phyloP scores from a whole-genome alignment of 192 early-diverging fungal species.

The Backusella parvicylindrica region DNA sequence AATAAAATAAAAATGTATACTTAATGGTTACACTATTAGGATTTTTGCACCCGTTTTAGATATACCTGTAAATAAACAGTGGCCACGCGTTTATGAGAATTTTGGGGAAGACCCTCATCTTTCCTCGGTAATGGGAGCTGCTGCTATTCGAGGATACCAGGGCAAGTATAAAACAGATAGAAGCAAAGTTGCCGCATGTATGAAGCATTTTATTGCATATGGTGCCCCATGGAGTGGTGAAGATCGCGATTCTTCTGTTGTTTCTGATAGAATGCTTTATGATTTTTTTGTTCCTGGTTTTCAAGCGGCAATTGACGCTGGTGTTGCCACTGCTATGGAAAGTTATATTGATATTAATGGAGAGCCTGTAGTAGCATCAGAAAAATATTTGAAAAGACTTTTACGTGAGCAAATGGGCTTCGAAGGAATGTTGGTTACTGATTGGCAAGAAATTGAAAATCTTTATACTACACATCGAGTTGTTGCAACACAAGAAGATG shows the following conservation, averaged over 20 bases:
- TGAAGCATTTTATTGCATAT: constrained; percentile 70
- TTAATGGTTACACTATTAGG: constrained; percentile 48
- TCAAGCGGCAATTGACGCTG: constrained; percentile 54
- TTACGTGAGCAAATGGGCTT: constrained; percentile 54
- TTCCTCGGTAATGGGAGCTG: constrained; percentile 45
- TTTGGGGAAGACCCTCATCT: constrained; percentile 59
- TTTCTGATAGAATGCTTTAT: constrained; percentile 42
- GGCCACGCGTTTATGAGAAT: constrained; percentile 52
- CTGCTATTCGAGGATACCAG: constrained; percentile 56
- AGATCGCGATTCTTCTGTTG: constrained; percentile 30
- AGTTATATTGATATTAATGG: constrained; percentile 60
- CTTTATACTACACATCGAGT: constrained; percentile 46
- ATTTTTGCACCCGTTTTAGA: constrained; percentile 60
- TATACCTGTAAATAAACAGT: constrained; percentile 58
- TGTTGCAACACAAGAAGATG: constrained; percentile 37
- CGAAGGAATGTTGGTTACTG: constrained; percentile 57
- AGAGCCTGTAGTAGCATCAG: constrained; percentile 51
- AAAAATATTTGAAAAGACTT: constrained; percentile 49
- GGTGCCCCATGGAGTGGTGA: constrained; percentile 47
- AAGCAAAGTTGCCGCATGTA: constrained; percentile 55
- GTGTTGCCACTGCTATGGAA: constrained; percentile 61
- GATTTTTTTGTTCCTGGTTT: constrained; percentile 64
- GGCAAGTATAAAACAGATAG: constrained; percentile 64
- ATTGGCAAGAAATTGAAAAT: constrained; percentile 56
- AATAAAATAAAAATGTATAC: constrained; percentile 21